Conservation (phyloP, 176 grass and related monocot genomes). For the Otatea glauca region DNA sequence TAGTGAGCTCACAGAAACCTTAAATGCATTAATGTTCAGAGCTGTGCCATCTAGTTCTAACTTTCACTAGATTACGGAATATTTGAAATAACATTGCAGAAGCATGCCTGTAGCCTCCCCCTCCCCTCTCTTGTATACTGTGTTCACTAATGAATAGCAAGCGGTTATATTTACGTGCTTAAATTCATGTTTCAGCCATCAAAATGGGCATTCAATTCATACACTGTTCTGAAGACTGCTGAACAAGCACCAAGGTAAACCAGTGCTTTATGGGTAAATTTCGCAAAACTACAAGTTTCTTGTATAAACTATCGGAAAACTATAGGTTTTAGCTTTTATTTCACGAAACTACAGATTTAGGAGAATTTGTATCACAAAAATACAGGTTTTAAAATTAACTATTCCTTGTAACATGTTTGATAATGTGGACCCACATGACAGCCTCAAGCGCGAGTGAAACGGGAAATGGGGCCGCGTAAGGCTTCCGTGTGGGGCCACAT, state of each 20-base stretch:
- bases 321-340: too few relatives aligned
- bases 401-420: too few relatives aligned
- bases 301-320: too few relatives aligned
- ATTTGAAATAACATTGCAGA: constrained; percentile 10
- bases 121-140: not conserved
- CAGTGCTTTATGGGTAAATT: constrained; percentile 32
- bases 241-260: constrained; percentile 92
- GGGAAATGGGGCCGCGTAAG: too few relatives aligned
- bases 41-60: not conserved
- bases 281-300: too few relatives aligned
- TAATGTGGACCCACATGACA: too few relatives aligned
- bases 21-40: constrained; percentile 1
- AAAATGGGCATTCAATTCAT: constrained; percentile 91
- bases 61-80: not conserved
- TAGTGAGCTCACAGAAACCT: not conserved
- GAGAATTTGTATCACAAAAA: too few relatives aligned
- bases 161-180: constrained; percentile 26
- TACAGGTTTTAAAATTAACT: too few relatives aligned
- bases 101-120: not conserved
- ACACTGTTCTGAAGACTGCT: constrained; percentile 85
- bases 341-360: too few relatives aligned
- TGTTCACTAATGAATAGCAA: constrained; percentile 8
- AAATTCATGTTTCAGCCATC: constrained; percentile 74
- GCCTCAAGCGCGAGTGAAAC: too few relatives aligned
- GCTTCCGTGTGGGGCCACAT: too few relatives aligned